These are phyloP conservation scores for Brasenia schreberi DNA, from an alignment of 164 flowering plant genomes.

Conservation along the genomic window DNA sequence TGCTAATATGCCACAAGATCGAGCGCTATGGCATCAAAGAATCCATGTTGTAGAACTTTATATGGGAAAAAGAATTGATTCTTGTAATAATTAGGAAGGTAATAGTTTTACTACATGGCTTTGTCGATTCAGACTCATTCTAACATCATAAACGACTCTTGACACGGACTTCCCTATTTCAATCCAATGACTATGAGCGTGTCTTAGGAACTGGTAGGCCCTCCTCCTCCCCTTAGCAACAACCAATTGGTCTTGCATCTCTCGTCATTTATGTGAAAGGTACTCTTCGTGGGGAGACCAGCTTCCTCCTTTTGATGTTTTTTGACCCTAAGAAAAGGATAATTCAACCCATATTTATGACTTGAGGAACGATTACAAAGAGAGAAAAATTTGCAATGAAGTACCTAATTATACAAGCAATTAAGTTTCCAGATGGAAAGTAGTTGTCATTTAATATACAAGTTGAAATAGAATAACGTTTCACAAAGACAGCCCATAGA, in stretches of 20 bases:
- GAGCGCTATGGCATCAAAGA: too few species aligned
- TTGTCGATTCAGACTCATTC: too few species aligned
- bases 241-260: background rate
- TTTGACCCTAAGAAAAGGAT: background rate
- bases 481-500: background rate
- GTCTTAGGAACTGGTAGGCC: background rate
- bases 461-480: background rate
- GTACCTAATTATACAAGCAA: background rate
- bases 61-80: too few species aligned
- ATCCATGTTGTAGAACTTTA: too few species aligned
- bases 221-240: background rate
- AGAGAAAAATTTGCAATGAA: background rate
- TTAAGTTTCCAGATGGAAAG: background rate
- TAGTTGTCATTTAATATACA: background rate
- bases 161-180: too few species aligned
- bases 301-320: background rate
- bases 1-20: too few species aligned
- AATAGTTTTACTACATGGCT: too few species aligned
- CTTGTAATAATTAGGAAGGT: too few species aligned
- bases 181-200: too few species aligned
- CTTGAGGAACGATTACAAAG: background rate
- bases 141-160: too few species aligned
- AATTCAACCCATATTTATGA: background rate
- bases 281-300: background rate
- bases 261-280: background rate